Evolutionary conservation across 371 early-diverging fungal genomes (phyloP).

Genomic region (Encephalitozoon romaleae): DNA sequence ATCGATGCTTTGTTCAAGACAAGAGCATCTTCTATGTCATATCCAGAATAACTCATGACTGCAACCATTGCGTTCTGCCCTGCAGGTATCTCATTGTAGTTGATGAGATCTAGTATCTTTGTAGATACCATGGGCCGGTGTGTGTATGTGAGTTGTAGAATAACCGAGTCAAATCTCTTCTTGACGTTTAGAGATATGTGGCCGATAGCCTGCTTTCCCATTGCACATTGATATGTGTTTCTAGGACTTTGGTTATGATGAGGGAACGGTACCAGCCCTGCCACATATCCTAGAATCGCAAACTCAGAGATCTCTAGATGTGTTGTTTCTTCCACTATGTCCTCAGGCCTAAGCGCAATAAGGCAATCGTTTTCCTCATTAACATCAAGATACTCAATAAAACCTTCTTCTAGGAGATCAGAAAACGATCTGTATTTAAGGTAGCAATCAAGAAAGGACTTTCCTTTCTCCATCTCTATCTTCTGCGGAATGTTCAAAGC

Average conservation of each 20-base stretch:
- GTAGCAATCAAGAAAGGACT: conserved; percentile 39
- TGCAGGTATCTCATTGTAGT: conserved; percentile 90
- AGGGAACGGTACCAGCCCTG: conserved; percentile 96
- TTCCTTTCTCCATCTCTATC: conserved; percentile 47
- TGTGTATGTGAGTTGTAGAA: conserved; percentile 87
- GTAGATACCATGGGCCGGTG: conserved; percentile 96
- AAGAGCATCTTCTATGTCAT: conserved; percentile 99
- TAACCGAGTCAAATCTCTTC: conserved; percentile 83
- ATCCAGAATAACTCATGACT: conserved; percentile 96
- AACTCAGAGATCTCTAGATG: conserved; percentile 96
- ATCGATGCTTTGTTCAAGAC: conserved; percentile 88
- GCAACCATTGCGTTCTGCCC: conserved; percentile 98
- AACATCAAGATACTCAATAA: conserved; percentile 92
- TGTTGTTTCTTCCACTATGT: conserved; percentile 69
- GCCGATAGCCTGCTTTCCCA: conserved; percentile 99
- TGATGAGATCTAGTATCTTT: conserved; percentile 87
- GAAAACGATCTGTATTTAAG: conserved; percentile 66
- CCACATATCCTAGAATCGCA: conserved; percentile 87
- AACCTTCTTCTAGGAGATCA: conserved; percentile 78
- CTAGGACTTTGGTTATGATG: conserved; percentile 99
- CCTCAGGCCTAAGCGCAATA: conserved; percentile 77
- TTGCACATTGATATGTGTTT: conserved; percentile 97
- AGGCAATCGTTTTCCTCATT: conserved; percentile 92
- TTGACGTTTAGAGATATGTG: conserved; percentile 85
- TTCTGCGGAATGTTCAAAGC: neutral